phyloP scores from a whole-genome alignment of 2,329 filamentous ascomycete species.

The Alternaria panax region DNA sequence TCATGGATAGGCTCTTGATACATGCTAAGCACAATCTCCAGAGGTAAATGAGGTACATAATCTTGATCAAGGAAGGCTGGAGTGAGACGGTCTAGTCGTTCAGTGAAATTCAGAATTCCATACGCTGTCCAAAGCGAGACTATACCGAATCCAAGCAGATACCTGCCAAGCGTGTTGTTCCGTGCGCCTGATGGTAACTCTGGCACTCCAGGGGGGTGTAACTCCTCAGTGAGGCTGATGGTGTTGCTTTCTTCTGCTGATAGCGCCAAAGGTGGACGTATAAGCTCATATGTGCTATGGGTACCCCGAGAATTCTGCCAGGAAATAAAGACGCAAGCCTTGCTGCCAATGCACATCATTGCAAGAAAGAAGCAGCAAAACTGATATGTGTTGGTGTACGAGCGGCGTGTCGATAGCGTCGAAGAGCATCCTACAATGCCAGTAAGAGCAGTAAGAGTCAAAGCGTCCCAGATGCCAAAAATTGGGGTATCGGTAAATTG shows the following conservation, averaged over 20 bases:
- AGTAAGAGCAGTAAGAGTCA: constrained; percentile 18
- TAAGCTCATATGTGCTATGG: background rate
- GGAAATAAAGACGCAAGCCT: background rate
- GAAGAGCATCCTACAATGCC: constrained; percentile 22
- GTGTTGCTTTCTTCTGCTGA: background rate
- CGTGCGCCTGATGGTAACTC: background rate
- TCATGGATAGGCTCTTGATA: constrained; percentile 43
- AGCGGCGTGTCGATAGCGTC: constrained; percentile 24
- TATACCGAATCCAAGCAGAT: constrained; percentile 11
- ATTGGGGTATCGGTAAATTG: constrained; percentile 1
- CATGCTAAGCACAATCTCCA: constrained; percentile 50
- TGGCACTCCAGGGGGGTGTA: background rate
- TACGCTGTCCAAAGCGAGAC: constrained; percentile 20
- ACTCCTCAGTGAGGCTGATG: background rate
- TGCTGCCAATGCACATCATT: constrained; percentile 9
- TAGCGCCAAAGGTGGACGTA: background rate
- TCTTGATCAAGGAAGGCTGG: constrained; percentile 18
- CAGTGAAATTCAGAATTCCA: constrained; percentile 24
- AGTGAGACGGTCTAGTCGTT: constrained; percentile 1
- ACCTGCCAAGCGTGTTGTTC: background rate
- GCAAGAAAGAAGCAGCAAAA: constrained; percentile 22
- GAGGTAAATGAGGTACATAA: constrained; percentile 27
- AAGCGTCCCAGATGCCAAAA: constrained; percentile 8
- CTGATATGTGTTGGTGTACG: constrained; percentile 26
- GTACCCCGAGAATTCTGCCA: background rate